Percentiles rank a stretch among this genome's conserved stretches.
Evolutionary conservation across 768 basidiomycete species (phyloP).

Genomic region (Epithele typhae): DNA sequence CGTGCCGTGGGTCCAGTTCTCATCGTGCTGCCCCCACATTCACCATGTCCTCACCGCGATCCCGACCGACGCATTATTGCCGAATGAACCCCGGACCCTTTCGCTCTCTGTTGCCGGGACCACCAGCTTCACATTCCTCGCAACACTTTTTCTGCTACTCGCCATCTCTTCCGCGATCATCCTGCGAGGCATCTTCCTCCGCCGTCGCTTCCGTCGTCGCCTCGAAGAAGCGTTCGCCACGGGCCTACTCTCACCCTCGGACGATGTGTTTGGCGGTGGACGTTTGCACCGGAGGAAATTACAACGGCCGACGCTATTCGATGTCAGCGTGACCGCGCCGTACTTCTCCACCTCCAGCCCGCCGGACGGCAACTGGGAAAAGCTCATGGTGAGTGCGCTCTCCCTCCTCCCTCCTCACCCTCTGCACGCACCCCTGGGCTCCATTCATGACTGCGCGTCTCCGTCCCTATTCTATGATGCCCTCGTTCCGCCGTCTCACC

Average conservation of each 20-base stretch:
- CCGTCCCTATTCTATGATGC: too few species aligned
- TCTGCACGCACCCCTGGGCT: too few species aligned
- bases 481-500: background rate
- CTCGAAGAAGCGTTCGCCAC: slow-evolving; percentile 50
- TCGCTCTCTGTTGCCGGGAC: too few species aligned
- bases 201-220: slow-evolving; percentile 51
- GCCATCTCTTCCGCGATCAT: slow-evolving; percentile 62
- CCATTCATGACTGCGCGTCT: too few species aligned
- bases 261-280: slow-evolving; percentile 15
- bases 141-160: slow-evolving; percentile 65
- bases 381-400: slow-evolving; percentile 39
- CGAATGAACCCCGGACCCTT: too few species aligned
- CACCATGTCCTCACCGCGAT: too few species aligned
- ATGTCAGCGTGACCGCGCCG: slow-evolving; percentile 35
- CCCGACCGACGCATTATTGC: too few species aligned
- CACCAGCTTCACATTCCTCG: slow-evolving; percentile 65
- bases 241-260: slow-evolving; percentile 39
- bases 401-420: background rate
- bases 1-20: too few species aligned
- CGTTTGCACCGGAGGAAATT: slow-evolving; percentile 35
- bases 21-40: too few species aligned
- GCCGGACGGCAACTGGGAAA: slow-evolving; percentile 38
- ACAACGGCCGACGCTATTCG: slow-evolving; percentile 47
- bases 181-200: slow-evolving; percentile 56
- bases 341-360: slow-evolving; percentile 14